These are phyloP conservation scores for Datura wrightii DNA, from an alignment of 257 asterid species.

Conservation along the genomic window DNA sequence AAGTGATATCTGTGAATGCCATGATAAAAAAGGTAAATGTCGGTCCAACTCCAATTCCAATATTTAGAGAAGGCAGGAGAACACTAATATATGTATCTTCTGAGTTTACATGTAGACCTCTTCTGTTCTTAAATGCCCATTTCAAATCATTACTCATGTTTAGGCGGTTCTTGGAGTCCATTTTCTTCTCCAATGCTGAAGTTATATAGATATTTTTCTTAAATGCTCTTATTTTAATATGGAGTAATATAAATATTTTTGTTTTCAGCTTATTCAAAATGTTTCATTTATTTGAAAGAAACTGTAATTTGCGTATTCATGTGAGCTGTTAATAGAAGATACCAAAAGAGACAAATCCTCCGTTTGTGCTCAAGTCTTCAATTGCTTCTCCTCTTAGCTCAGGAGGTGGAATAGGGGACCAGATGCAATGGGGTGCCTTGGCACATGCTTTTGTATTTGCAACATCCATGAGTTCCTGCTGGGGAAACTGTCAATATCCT, in stretches of 20 bases:
- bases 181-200: background rate
- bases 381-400: constrained; percentile 88
- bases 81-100: background rate
- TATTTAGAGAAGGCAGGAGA: constrained; percentile 2
- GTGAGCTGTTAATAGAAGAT: constrained; percentile 29
- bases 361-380: constrained; percentile 84
- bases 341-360: constrained; percentile 92
- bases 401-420: constrained; percentile 89
- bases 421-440: constrained; percentile 81
- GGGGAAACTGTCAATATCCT: background rate
- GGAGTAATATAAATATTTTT: background rate
- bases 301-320: background rate
- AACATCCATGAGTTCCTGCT: constrained; percentile 84
- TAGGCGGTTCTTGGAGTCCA: background rate
- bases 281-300: background rate
- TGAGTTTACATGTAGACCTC: background rate
- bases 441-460: constrained; percentile 55
- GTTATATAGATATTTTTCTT: background rate
- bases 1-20: constrained; percentile 60
- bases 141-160: background rate
- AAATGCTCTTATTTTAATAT: background rate
- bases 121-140: background rate
- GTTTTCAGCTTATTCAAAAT: too few relatives aligned
- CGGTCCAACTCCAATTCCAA: background rate
- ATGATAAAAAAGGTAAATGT: constrained; percentile 31